Evolutionary conservation across 192 early-diverging fungal genomes (phyloP), one percentile per base, ranked within the genome.

Genomic region (Linderina pennispora): DNA sequence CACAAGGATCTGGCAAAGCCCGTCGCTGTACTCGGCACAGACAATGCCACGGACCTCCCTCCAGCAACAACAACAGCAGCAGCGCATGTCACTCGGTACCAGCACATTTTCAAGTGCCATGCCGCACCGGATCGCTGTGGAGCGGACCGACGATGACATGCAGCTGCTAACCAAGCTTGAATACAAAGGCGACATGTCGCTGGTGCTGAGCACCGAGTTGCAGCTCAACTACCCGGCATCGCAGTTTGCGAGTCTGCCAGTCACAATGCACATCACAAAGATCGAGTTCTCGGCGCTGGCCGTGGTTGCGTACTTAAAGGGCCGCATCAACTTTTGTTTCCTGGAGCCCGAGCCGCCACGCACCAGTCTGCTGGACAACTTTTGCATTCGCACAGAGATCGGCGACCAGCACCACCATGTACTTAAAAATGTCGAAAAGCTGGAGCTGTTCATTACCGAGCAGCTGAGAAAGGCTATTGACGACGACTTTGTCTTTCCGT

Each of bases 391-490:
- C 43, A 62, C 68, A 0, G 57, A 73, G 32, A 55, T 73, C 8
- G 69, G 69, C 41, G 69, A 73, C 19, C 40, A 55, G 11, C 43
- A 40, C 35, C 50, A 53, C n/a, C 69, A 73, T 33, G 87, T 89
- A 5, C 50, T 91, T 18, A 87, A 87, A 55, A 91, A 91, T 48
- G 84, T 91, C 8, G 86, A 83, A 50, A 89, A 88, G 50, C 78
- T 91, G 26, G 87, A 89, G 50, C 57, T 54, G 25, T 91, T 91
- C 71, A 81, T 89, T 20, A 73, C 88, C 7, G 83, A 85, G 48
- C 85, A 88, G 58, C 69, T 91, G 35, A 77, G 87, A 20, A 77
- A 73, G 41, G 75, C 85, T 31, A 75, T 90, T 9, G 84, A 88
- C 23, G 78, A 87, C 19, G 87, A 87, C 19, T 76, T 89, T 58